These are phyloP conservation scores for Hymenoscyphus fructigenus DNA, from an alignment of 2,329 filamentous ascomycete species.

Conservation along the genomic window DNA sequence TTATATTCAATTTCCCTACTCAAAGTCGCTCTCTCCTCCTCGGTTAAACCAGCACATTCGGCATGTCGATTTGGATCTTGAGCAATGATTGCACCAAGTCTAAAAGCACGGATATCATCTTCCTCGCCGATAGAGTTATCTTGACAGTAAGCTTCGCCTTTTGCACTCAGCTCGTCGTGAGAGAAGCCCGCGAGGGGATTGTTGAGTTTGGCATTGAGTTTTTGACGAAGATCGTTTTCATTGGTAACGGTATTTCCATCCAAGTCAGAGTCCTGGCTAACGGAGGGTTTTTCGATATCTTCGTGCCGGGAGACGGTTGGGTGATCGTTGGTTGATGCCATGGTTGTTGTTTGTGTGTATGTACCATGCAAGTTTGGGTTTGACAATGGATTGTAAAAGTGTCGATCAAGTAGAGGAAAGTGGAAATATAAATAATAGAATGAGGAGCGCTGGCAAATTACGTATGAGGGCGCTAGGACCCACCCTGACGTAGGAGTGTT, in stretches of 20 bases:
- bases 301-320: too few species aligned
- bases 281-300: too few species aligned
- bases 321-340: too few species aligned
- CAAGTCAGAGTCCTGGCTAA: neutral
- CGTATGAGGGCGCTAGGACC: too few species aligned
- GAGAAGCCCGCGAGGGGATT: conserved; percentile 52
- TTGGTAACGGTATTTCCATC: conserved; percentile 14
- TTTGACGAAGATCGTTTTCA: conserved; percentile 24
- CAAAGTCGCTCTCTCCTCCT: conserved; percentile 57
- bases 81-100: conserved; percentile 58
- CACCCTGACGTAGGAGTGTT: too few species aligned
- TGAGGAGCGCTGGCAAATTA: too few species aligned
- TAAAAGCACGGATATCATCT: conserved; percentile 58
- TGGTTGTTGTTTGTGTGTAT: too few species aligned
- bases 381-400: too few species aligned
- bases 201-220: conserved; percentile 49
- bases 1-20: conserved; percentile 62
- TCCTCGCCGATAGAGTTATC: conserved; percentile 54
- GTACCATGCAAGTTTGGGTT: too few species aligned
- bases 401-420: too few species aligned
- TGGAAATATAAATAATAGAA: too few species aligned
- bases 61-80: conserved; percentile 46
- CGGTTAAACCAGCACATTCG: conserved; percentile 52
- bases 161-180: conserved; percentile 50
- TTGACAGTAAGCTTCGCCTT: conserved; percentile 58